Evolutionary conservation across 139 green algal species (phyloP).

Genomic region (Monoraphidium neglectum): DNA sequence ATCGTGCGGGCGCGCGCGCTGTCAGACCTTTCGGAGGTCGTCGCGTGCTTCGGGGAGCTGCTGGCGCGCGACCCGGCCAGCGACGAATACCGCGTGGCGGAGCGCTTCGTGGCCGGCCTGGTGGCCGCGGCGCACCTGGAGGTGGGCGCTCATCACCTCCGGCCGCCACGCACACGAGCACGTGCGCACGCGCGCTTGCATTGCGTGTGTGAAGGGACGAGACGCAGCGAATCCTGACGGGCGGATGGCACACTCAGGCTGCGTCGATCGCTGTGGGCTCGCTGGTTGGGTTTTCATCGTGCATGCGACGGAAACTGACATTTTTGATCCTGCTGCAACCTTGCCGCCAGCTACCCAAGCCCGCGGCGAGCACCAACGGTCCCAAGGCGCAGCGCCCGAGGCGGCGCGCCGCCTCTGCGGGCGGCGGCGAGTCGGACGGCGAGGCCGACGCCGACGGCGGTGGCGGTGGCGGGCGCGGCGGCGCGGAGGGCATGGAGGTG

Average conservation of each 20-base stretch:
- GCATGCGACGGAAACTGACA: too few relatives aligned
- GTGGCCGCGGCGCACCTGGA: conserved; percentile 26
- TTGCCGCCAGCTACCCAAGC: too few relatives aligned
- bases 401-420: too few relatives aligned
- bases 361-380: too few relatives aligned
- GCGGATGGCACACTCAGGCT: too few relatives aligned
- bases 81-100: conserved; percentile 8
- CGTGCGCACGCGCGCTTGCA: too few relatives aligned
- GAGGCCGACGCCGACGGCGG: conserved; percentile 14
- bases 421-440: not conserved
- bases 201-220: too few relatives aligned
- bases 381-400: not conserved
- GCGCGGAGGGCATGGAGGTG: not conserved
- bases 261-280: too few relatives aligned
- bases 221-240: too few relatives aligned
- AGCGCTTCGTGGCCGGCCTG: conserved; percentile 40
- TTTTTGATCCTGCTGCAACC: too few relatives aligned
- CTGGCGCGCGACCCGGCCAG: conserved; percentile 6
- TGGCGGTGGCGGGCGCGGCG: not conserved
- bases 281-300: too few relatives aligned
- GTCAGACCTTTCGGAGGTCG: conserved; percentile 40
- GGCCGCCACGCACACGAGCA: not conserved
- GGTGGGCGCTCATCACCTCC: conserved; percentile 7
- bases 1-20: conserved; percentile 58
- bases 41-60: conserved; percentile 35